phyloP scores from a whole-genome alignment of 2,329 filamentous ascomycete genomes.

The Xylariaceae sp. region DNA sequence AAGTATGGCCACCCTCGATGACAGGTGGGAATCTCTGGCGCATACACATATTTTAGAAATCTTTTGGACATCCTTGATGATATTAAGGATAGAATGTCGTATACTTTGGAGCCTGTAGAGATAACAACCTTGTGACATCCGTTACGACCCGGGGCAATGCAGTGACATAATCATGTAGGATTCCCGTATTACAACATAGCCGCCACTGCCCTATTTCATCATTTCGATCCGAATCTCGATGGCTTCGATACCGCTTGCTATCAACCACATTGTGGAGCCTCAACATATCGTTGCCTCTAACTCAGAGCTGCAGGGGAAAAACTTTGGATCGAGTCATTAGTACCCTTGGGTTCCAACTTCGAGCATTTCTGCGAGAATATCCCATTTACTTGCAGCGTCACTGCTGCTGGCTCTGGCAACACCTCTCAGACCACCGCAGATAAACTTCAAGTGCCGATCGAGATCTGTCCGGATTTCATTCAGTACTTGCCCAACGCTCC shows the following conservation, averaged over 20 bases:
- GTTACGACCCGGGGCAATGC: neutral
- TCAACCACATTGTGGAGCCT: too few relatives aligned
- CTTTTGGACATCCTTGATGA: too few relatives aligned
- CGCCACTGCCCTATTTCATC: neutral
- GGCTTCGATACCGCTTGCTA: neutral
- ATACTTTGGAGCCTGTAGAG: too few relatives aligned
- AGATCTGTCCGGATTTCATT: slow-evolving; percentile 66
- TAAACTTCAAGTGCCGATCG: slow-evolving; percentile 69
- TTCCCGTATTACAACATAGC: neutral
- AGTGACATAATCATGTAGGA: slow-evolving; percentile 7
- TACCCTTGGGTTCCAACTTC: slow-evolving; percentile 53
- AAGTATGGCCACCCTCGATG: too few relatives aligned
- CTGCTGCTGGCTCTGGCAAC: slow-evolving; percentile 77
- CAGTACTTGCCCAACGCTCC: slow-evolving; percentile 60
- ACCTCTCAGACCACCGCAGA: slow-evolving; percentile 74
- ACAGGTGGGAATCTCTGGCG: too few relatives aligned
- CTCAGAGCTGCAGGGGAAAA: too few relatives aligned
- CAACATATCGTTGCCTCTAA: too few relatives aligned
- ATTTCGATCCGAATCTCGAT: slow-evolving; percentile 18
- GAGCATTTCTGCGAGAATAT: slow-evolving; percentile 80
- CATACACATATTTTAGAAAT: too few relatives aligned
- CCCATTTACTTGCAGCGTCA: slow-evolving; percentile 67
- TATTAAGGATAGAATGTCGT: too few relatives aligned
- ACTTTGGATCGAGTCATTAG: slow-evolving; percentile 15
- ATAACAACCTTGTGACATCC: too few relatives aligned